Base-by-base conservation (phyloP, 2,329 filamentous ascomycete genomes). In the Colletotrichum sp. region DNA sequence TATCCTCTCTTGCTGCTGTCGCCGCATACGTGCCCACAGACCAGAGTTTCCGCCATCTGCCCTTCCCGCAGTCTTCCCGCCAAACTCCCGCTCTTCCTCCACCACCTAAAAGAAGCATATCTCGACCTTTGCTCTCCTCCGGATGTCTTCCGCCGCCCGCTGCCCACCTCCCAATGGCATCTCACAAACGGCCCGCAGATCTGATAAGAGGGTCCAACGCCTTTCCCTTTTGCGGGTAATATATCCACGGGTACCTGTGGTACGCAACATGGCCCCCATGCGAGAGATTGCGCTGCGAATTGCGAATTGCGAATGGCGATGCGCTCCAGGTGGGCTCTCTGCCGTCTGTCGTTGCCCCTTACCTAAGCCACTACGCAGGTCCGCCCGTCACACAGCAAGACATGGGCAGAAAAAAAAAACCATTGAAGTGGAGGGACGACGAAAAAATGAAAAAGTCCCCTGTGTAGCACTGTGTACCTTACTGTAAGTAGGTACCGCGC, bases 31-130 rank as follows among this genome's bases (percentile, higher is more conserved):
- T 47, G 33, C 16, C 16, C 59, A 43, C 57, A 34, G 57, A 24
- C 27, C 54, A 68, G 18, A 55, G 36, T 29, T 51, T 29, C 27
- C 12, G 5, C 43, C n/a, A 43, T 59, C n/a, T 43, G 27, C n/a
- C 21, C 15, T 38, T 27, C 33, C 63, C 69, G 54, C 18, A 15
- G 15, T 13, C n/a, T 36, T n/a, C 29, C 65, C 57, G 34, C 36
- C 33, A 43, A 34, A 34, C 36, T 55, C 58, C 66, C 58, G 58
- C 64, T 13, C 33, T 11, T 38, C 33, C 43, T 33, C 43, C 43
- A 16, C 43, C 55, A 21, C 18, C 34, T 27, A 54, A 65, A 62
- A 69, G 38, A 66, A 73, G 67, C 61, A 70, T 66, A 61, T 70
- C 31, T 64, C 57, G 55, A 65, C 70, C 43, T n/a, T 38, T 57